Percentiles rank a stretch among this genome's conserved stretches.
Evolutionary conservation across 2,329 filamentous ascomycete genomes (phyloP).

Genomic region (Botrytis sinoallii): DNA sequence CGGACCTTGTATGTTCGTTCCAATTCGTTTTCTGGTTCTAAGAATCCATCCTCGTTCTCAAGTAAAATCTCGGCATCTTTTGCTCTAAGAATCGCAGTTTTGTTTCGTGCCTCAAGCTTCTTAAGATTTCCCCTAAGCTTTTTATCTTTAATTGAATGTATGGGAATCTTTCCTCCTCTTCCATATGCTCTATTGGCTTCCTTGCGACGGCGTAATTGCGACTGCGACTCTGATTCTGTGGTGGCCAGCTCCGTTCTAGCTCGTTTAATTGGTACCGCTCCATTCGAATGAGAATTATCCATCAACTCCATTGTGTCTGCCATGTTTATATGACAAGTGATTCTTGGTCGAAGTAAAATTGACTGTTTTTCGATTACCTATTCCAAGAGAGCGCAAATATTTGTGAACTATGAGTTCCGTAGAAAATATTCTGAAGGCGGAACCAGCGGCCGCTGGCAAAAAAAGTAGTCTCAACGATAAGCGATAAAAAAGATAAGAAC

Average conservation of each 20-base stretch:
- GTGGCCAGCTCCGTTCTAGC: slow-evolving; percentile 48
- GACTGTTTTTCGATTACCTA: background rate
- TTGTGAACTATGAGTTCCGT: background rate
- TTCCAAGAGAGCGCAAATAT: slow-evolving; percentile 11
- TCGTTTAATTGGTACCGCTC: slow-evolving; percentile 50
- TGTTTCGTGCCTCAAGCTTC: slow-evolving; percentile 76
- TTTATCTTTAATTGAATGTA: slow-evolving; percentile 77
- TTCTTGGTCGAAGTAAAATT: background rate
- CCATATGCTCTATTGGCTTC: slow-evolving; percentile 77
- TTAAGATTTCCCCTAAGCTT: slow-evolving; percentile 81
- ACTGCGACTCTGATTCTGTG: slow-evolving; percentile 32
- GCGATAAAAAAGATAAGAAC: slow-evolving; percentile 21
- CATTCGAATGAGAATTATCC: slow-evolving; percentile 44
- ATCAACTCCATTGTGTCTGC: slow-evolving; percentile 25
- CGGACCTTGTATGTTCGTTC: slow-evolving; percentile 91
- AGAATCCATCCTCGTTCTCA: slow-evolving; percentile 79
- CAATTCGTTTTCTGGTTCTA: slow-evolving; percentile 83
- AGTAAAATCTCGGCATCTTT: slow-evolving; percentile 95
- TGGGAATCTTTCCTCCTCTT: slow-evolving; percentile 71
- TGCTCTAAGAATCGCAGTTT: slow-evolving; percentile 75
- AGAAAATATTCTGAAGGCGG: background rate
- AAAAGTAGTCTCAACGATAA: slow-evolving; percentile 9
- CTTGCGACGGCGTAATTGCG: slow-evolving; percentile 46
- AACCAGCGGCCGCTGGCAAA: background rate
- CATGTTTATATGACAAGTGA: slow-evolving; percentile 16